These are phyloP conservation scores for Cercospora janseana DNA, from an alignment of 2,329 filamentous ascomycete species.

Conservation along the genomic window DNA sequence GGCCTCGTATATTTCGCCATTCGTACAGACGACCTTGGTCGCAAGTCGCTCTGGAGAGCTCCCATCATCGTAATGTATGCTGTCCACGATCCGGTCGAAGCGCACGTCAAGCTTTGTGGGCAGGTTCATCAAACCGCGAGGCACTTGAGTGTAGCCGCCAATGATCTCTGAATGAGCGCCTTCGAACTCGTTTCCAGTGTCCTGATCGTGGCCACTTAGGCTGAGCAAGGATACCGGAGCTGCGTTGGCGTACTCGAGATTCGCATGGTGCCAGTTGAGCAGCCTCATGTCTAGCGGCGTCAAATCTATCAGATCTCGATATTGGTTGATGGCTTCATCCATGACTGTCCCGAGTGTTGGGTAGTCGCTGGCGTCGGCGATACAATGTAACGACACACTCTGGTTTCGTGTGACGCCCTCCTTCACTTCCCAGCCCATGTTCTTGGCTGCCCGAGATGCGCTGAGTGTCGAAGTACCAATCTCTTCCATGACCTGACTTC, in stretches of 20 bases:
- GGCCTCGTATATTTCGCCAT: slow-evolving; percentile 74
- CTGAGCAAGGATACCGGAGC: slow-evolving; percentile 83
- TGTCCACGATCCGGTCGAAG: slow-evolving; percentile 69
- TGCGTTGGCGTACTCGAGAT: slow-evolving; percentile 96
- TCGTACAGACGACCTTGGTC: slow-evolving; percentile 69
- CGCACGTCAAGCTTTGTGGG: slow-evolving; percentile 75
- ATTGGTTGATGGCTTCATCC: slow-evolving; percentile 87
- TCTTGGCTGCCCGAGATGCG: slow-evolving; percentile 71
- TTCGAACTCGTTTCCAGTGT: slow-evolving; percentile 96
- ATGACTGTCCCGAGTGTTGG: slow-evolving; percentile 88
- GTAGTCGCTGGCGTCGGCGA: slow-evolving; percentile 58
- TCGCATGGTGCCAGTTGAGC: slow-evolving; percentile 97
- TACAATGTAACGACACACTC: slow-evolving; percentile 61
- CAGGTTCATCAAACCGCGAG: slow-evolving; percentile 77
- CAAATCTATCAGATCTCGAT: slow-evolving; percentile 76
- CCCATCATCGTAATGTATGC: slow-evolving; percentile 60
- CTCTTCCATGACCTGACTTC: slow-evolving; percentile 68
- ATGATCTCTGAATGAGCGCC: slow-evolving; percentile 90
- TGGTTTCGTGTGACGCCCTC: slow-evolving; percentile 58
- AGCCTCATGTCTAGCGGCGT: slow-evolving; percentile 83
- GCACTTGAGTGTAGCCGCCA: slow-evolving; percentile 89
- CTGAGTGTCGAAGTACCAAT: slow-evolving; percentile 68
- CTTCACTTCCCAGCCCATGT: slow-evolving; percentile 79
- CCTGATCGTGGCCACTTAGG: slow-evolving; percentile 90
- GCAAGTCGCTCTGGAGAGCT: slow-evolving; percentile 42